Evolutionary conservation across 2,329 filamentous ascomycete species (phyloP).

Genomic region (Pseudogymnoascus sp.): DNA sequence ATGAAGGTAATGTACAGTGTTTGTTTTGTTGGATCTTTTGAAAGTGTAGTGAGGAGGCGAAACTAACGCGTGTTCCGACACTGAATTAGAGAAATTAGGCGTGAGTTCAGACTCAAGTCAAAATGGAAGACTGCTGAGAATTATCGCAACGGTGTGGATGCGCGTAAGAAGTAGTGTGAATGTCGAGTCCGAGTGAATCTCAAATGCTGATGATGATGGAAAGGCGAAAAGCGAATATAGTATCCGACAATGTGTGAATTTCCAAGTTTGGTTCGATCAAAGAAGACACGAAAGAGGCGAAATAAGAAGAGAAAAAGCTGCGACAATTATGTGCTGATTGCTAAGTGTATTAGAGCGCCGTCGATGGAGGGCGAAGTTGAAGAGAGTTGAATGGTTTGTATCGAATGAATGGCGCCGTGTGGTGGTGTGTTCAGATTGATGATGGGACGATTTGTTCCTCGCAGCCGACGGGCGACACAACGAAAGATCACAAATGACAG

Average conservation of each 20-base stretch:
- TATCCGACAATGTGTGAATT: not conserved
- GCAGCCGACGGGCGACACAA: conserved; percentile 1
- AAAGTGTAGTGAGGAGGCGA: not conserved
- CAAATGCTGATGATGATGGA: not conserved
- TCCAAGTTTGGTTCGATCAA: not conserved
- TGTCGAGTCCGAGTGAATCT: conserved; percentile 5
- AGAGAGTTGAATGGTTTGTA: not conserved
- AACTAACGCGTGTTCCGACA: not conserved
- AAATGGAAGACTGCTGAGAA: not conserved
- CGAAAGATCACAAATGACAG: conserved; percentile 2
- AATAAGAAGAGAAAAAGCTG: not conserved
- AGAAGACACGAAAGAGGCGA: not conserved
- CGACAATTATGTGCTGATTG: conserved; percentile 6
- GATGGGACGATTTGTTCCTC: not conserved
- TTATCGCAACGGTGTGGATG: not conserved
- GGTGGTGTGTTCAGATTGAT: not conserved
- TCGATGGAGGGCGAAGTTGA: not conserved
- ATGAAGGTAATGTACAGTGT: conserved; percentile 7
- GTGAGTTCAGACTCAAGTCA: not conserved
- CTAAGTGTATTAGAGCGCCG: conserved; percentile 1
- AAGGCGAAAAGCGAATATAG: conserved; percentile 3
- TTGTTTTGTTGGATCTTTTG: conserved; percentile 4
- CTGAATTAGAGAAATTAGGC: conserved; percentile 7
- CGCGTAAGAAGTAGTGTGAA: not conserved
- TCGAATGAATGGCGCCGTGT: conserved; percentile 1